These are phyloP conservation scores for Fusarium sp. DNA, from an alignment of 2,329 filamentous ascomycete species.

Conservation along the genomic window DNA sequence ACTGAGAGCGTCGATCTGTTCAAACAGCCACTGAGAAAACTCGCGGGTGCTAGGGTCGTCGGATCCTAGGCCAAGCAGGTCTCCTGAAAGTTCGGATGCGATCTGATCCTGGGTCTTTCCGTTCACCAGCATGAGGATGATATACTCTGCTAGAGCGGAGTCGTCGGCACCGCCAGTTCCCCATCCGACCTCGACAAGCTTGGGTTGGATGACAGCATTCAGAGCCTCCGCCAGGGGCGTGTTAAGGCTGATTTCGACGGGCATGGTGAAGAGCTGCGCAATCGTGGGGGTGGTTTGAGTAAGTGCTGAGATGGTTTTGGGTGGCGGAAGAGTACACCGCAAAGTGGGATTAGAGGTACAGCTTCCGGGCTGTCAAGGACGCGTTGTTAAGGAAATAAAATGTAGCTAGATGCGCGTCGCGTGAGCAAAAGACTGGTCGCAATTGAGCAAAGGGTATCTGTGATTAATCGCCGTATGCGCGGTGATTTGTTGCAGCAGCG, in stretches of 20 bases:
- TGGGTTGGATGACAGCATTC: constrained; percentile 84
- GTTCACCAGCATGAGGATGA: constrained; percentile 96
- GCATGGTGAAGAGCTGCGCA: constrained; percentile 66
- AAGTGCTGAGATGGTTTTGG: constrained; percentile 1
- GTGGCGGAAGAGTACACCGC: constrained; percentile 42
- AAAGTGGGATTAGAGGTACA: constrained; percentile 28
- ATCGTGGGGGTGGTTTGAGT: constrained; percentile 10
- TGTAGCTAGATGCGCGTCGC: constrained; percentile 44
- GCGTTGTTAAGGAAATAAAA: constrained; percentile 35
- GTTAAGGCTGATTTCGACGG: constrained; percentile 79
- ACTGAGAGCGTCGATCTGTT: constrained; percentile 78
- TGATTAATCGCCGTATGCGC: constrained; percentile 25
- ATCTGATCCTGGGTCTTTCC: constrained; percentile 94
- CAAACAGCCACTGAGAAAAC: constrained; percentile 94
- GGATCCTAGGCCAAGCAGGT: constrained; percentile 83
- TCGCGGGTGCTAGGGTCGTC: constrained; percentile 85
- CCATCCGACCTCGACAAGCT: constrained; percentile 94
- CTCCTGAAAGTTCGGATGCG: constrained; percentile 85
- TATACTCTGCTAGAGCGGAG: constrained; percentile 91
- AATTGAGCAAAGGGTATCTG: constrained; percentile 17
- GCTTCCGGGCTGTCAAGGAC: constrained; percentile 33
- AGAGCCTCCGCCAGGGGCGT: constrained; percentile 88
- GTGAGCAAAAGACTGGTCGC: constrained; percentile 31
- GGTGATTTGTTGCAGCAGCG: constrained; percentile 25
- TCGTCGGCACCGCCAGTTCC: constrained; percentile 81